Evolutionary conservation across 2,329 filamentous ascomycete genomes (phyloP), one percentile per base, ranked within the genome.

Genomic region (Pseudogymnoascus pannorum): DNA sequence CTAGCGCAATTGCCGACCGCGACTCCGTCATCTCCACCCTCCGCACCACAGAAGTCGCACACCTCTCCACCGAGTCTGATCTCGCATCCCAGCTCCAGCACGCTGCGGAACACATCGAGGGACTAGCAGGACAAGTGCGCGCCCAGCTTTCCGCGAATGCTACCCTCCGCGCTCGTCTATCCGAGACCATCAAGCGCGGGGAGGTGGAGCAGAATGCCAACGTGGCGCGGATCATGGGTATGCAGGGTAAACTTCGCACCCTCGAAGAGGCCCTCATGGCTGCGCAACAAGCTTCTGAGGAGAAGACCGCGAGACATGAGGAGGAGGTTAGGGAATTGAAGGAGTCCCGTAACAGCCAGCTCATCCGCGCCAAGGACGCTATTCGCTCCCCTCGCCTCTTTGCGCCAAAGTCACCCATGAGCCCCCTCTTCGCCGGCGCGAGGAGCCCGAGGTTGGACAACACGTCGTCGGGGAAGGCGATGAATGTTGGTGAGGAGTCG

Each of bases 201-300:
- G 93, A 97, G 69, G 81, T 82, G 31, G 91, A 94, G 68, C 92
- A 96, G 72, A 87, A 87, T 69, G 77, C 86, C 63, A 95, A 92
- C 64, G 89, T 89, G 12, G 81, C 85, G 59, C 88, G 90, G 69
- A 96, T 99, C 72, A 90, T 90, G 61, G 82, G 86, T 60, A 84
- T 97, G 72, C 92, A 97, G 72, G 82, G 83, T 64, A 88, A 87
- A 62, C 86, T 99, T 61, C 91, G 89, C 68, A 76, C 78, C 14
- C 84, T 97, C 58, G 94, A 97, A 72, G 92, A 97, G 64, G 85
- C 88, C 68, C 83, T 99, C 20, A 81, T 95, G 60, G 77, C 84
- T 18, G 91, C 93, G 1, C 93, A 97, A 73, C 87, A 91, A 61
- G 84, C 88, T 18, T 93, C 91, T 0, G 94, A 99, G 72, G 92